Evolutionary conservation across 2,329 filamentous ascomycete genomes (phyloP).

Genomic region (Penicillium concentricum): DNA sequence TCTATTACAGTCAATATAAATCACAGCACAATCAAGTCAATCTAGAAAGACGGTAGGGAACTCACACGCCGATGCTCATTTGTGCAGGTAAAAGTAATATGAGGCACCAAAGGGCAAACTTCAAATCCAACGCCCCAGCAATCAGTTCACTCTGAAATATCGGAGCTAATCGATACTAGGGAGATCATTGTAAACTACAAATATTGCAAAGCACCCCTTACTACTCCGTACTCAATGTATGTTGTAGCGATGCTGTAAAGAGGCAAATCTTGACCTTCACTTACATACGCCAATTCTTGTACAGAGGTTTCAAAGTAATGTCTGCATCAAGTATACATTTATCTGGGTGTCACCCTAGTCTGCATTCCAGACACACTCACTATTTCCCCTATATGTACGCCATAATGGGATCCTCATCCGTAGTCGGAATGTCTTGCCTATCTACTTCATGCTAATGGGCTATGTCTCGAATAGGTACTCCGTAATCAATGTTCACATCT

Average conservation of each 20-base stretch:
- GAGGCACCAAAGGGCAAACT: not conserved
- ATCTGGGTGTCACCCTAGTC: constrained; percentile 13
- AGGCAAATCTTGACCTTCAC: not conserved
- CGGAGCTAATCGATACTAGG: not conserved
- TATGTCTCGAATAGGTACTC: constrained; percentile 12
- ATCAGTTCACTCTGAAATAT: constrained; percentile 10
- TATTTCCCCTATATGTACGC: constrained; percentile 3
- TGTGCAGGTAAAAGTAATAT: constrained; percentile 12
- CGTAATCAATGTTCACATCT: constrained; percentile 8
- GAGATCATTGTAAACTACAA: constrained; percentile 21
- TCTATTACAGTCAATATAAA: not conserved
- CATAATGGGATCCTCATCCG: constrained; percentile 15
- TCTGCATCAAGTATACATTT: not conserved
- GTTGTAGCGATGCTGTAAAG: constrained; percentile 12
- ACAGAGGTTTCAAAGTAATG: not conserved
- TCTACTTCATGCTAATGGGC: constrained; percentile 8
- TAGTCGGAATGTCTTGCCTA: constrained; percentile 15
- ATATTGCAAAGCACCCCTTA: constrained; percentile 10
- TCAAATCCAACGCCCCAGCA: constrained; percentile 1
- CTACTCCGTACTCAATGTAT: too few species aligned
- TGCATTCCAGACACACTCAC: constrained; percentile 6
- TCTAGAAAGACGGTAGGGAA: not conserved
- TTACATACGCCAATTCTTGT: too few species aligned
- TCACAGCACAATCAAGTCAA: not conserved
- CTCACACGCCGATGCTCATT: not conserved